Evolutionary conservation across 225 moss, liverwort and hornwort genomes (phyloP).

Genomic region (Sphagnum tenellum): DNA sequence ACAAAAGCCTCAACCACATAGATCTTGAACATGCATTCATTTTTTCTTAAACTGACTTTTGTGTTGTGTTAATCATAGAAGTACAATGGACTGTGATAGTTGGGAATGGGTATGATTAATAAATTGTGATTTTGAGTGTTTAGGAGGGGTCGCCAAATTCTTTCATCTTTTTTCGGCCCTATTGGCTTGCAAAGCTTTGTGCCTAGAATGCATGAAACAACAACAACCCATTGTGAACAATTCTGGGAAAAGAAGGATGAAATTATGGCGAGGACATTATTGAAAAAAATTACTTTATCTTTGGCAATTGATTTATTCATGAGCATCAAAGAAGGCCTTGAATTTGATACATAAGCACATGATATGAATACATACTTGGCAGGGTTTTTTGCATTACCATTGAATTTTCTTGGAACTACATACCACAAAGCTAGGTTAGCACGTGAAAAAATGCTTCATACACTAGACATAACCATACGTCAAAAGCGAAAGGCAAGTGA

Average conservation of each 20-base stretch:
- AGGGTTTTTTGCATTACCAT: not conserved
- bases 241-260: not conserved
- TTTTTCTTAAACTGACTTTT: too few species aligned
- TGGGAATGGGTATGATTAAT: too few species aligned
- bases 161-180: not conserved
- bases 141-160: too few species aligned
- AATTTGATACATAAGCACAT: not conserved
- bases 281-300: not conserved
- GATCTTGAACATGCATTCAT: too few species aligned
- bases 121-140: too few species aligned
- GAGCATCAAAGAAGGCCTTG: constrained; percentile 1
- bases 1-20: too few species aligned
- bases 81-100: too few species aligned
- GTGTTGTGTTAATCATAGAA: too few species aligned
- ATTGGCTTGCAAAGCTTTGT: not conserved
- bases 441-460: not conserved
- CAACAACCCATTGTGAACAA: not conserved
- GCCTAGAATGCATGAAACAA: not conserved
- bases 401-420: not conserved
- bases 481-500: too few species aligned
- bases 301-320: not conserved
- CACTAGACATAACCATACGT: not conserved
- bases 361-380: not conserved
- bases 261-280: not conserved
- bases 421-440: not conserved